phyloP scores from a whole-genome alignment of 73 alveolate genomes.

The Urostyla sp. region DNA sequence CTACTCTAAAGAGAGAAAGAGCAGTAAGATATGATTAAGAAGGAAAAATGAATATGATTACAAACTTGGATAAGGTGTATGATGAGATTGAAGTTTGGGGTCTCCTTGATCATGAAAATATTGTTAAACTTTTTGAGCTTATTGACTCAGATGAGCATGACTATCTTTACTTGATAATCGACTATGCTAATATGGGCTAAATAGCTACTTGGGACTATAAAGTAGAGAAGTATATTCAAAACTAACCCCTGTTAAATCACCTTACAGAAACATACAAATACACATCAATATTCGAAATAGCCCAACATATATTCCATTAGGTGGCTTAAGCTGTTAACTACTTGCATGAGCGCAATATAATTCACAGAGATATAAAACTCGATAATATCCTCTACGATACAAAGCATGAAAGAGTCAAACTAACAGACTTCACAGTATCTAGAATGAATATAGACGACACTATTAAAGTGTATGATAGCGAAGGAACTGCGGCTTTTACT shows the following conservation, averaged over 20 bases:
- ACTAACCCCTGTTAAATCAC: slow-evolving; percentile 10
- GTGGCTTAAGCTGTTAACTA: slow-evolving; percentile 36
- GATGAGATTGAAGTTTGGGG: slow-evolving; percentile 64
- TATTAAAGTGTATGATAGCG: slow-evolving; percentile 40
- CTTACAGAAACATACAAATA: neutral
- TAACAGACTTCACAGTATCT: slow-evolving; percentile 64
- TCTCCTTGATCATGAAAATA: slow-evolving; percentile 13
- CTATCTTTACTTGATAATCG: slow-evolving; percentile 62
- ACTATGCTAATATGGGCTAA: slow-evolving; percentile 59
- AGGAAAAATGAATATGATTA: slow-evolving; percentile 64
- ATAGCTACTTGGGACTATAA: slow-evolving; percentile 63
- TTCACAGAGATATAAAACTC: slow-evolving; percentile 67
- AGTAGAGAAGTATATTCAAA: slow-evolving; percentile 42
- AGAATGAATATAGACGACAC: slow-evolving; percentile 8
- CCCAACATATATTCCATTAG: slow-evolving; percentile 58
- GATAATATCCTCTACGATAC: slow-evolving; percentile 60
- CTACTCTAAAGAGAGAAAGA: slow-evolving; percentile 66
- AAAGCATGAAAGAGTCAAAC: slow-evolving; percentile 49
- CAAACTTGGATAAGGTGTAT: slow-evolving; percentile 63
- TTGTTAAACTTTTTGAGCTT: slow-evolving; percentile 59
- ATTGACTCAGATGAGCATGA: slow-evolving; percentile 70
- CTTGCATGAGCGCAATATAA: slow-evolving; percentile 42
- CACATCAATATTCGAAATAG: slow-evolving; percentile 42
- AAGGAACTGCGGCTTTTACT: slow-evolving; percentile 66
- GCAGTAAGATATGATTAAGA: slow-evolving; percentile 51